Evolutionary conservation across 192 early-diverging fungal species (phyloP).

Genomic region (Dispira simplex): DNA sequence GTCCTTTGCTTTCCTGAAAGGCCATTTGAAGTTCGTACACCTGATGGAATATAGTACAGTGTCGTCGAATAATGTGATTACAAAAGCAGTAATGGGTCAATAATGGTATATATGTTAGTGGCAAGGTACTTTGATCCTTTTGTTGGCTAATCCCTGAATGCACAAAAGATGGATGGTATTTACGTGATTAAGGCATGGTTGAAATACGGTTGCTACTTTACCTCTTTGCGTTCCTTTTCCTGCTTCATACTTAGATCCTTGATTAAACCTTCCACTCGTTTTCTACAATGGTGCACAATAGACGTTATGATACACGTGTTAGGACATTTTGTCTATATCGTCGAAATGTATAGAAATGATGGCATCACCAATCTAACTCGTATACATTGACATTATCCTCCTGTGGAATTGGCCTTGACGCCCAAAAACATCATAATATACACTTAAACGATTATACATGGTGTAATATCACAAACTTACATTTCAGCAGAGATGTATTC

Average conservation of each 20-base stretch:
- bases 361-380: background rate
- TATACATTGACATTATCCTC: background rate
- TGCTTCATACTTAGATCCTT: constrained; percentile 68
- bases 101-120: background rate
- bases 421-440: background rate
- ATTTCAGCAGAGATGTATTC: constrained; percentile 82
- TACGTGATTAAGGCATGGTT: background rate
- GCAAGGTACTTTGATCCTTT: background rate
- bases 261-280: constrained; percentile 68
- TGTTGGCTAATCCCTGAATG: background rate
- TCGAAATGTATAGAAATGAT: background rate
- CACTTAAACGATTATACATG: too few species aligned
- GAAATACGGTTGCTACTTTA: constrained; percentile 18
- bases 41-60: background rate
- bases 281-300: constrained; percentile 24
- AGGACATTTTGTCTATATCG: background rate
- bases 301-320: background rate
- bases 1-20: background rate
- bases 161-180: background rate
- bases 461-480: too few species aligned
- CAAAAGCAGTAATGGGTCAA: background rate
- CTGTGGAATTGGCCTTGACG: background rate
- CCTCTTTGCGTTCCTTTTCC: constrained; percentile 67
- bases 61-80: background rate
- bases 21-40: background rate